Conservation (phyloP, 148 eudicot species). For the Nepenthes gracilis region DNA sequence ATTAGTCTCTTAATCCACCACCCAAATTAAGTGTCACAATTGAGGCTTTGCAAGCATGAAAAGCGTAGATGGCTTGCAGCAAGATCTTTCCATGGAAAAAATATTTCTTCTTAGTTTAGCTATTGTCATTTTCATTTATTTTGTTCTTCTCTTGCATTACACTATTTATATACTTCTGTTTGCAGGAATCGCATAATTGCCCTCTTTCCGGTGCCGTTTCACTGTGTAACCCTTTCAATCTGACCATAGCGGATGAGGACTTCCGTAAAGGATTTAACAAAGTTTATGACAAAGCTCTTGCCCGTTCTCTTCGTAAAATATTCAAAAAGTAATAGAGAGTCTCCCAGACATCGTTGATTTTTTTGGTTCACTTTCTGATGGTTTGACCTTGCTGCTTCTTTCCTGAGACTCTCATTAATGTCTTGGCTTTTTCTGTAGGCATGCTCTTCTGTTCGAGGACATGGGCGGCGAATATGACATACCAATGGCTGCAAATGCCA, state of each 20-base stretch:
- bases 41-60: too few species aligned
- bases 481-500: constrained; percentile 63
- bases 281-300: constrained; percentile 77
- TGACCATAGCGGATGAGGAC: constrained; percentile 87
- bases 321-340: constrained; percentile 44
- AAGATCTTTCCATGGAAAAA: too few species aligned
- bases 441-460: constrained; percentile 73
- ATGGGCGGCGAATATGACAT: constrained; percentile 84
- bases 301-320: constrained; percentile 63
- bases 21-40: too few species aligned
- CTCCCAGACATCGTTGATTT: not conserved
- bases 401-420: not conserved
- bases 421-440: constrained; percentile 35
- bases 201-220: constrained; percentile 86
- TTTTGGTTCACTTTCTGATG: not conserved
- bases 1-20: too few species aligned
- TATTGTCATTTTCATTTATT: not conserved
- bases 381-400: not conserved
- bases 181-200: constrained; percentile 66
- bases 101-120: not conserved
- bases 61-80: too few species aligned
- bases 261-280: constrained; percentile 85
- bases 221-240: constrained; percentile 92
- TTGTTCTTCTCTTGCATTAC: not conserved
- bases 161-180: not conserved